Base-by-base conservation (phyloP, 148 eudicot genomes). In the Talinum fruticosum region DNA sequence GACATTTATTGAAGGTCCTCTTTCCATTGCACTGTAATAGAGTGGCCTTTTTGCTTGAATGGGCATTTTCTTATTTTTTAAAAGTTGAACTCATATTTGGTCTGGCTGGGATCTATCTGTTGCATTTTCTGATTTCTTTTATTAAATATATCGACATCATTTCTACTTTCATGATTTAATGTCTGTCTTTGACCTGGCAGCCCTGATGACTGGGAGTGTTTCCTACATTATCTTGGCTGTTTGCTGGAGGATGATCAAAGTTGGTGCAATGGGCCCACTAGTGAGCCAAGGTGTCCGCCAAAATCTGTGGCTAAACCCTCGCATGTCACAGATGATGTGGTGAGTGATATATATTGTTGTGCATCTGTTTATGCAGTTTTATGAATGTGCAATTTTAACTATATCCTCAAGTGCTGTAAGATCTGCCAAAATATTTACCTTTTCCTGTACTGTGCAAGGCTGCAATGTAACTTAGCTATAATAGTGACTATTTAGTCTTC, bases 201-300 rank as follows among this genome's bases (percentile, higher is more conserved):
- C 85, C 93, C 97, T 78, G 96, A 91, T 85, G 99, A 95, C 69
- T 95, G 97, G 99, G 93, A 92, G 76, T 89, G 90, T 82, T 95
- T 92, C 83, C 86, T 87, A 72, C 87, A 92, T 78, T 95, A 88
- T 83, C 78, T 95, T 57, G 91, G 96, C 86, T 92, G 97, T 84
- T 86, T 95, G 81, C 83, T 95, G 74, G 97, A 90, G 84, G 97
- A 92, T 83, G 91, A 83, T 51, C 80, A 80, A 65, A 82, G 85
- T 77, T 91, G 89, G 82, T 79, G 76, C 76, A 82, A 81, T 79
- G 87, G 76, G 51, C 64, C 79, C 59, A 77, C 37, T 74, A 84
- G 83, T 73, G 84, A 79, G 81, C 77, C 86, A 66, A 79, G 86
- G 75, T 71, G 83, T 67, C 87, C 83, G 10, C 86, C 88, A 21